These are phyloP conservation scores for Kuraishia piskuri DNA, from an alignment of 805 yeast genomes.

Conservation along the genomic window DNA sequence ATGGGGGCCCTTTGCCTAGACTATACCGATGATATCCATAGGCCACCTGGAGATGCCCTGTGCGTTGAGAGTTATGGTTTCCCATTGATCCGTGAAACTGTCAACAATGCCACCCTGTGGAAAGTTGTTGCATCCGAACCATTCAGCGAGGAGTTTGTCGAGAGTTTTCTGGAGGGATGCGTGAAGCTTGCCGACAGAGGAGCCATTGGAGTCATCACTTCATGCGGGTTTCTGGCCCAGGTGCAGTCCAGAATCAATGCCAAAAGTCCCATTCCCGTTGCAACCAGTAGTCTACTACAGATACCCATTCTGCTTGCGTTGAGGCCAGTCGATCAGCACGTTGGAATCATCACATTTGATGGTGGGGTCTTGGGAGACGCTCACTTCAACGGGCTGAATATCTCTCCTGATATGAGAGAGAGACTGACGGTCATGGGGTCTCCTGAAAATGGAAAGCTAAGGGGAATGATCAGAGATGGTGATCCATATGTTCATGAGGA, in stretches of 20 bases:
- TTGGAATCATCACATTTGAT: constrained; percentile 25
- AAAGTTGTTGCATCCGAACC: constrained; percentile 16
- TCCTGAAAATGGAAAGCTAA: constrained; percentile 14
- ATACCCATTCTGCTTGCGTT: constrained; percentile 17
- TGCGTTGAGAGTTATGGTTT: constrained; percentile 15
- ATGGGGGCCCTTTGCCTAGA: constrained; percentile 19
- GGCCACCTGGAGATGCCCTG: constrained; percentile 25
- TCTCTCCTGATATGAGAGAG: constrained; percentile 11
- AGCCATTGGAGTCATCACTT: constrained; percentile 24
- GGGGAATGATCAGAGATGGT: constrained; percentile 17
- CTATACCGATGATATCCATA: constrained; percentile 23
- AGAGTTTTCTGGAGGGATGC: constrained; percentile 19
- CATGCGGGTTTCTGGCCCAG: constrained; percentile 27
- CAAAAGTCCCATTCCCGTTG: constrained; percentile 21
- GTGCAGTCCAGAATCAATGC: constrained; percentile 15
- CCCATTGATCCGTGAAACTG: constrained; percentile 17
- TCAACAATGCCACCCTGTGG: constrained; percentile 17
- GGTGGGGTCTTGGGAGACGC: constrained; percentile 13
- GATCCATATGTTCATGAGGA: constrained; percentile 16
- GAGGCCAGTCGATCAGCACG: constrained; percentile 13
- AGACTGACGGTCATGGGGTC: constrained; percentile 14
- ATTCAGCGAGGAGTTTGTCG: constrained; percentile 17
- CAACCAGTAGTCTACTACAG: constrained; percentile 22
- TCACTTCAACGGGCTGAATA: constrained; percentile 22
- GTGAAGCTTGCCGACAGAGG: constrained; percentile 19